Evolutionary conservation across 257 asterid species (phyloP).

Genomic region (Coffea canephora): DNA sequence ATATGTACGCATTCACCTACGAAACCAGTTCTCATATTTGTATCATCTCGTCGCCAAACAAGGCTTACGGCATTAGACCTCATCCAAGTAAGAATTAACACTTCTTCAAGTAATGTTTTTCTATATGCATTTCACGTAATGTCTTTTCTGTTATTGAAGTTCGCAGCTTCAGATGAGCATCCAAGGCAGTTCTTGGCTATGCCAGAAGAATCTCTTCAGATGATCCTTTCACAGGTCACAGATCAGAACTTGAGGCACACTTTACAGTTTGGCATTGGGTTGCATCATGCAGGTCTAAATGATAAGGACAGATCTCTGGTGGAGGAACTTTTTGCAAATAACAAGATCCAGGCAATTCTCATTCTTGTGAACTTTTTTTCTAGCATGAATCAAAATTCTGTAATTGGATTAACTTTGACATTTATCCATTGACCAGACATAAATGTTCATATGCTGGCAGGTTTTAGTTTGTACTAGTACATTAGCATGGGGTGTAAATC

Average conservation of each 20-base stretch:
- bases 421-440: slow-evolving; percentile 15
- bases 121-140: slow-evolving; percentile 14
- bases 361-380: slow-evolving; percentile 15
- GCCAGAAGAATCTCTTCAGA: slow-evolving; percentile 94
- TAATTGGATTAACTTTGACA: slow-evolving; percentile 14
- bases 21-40: slow-evolving; percentile 95
- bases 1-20: slow-evolving; percentile 95
- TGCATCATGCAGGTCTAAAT: slow-evolving; percentile 96
- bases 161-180: slow-evolving; percentile 96
- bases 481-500: slow-evolving; percentile 99
- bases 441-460: slow-evolving; percentile 36
- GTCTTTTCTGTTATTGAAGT: slow-evolving; percentile 41
- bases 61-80: slow-evolving; percentile 98
- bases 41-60: slow-evolving; percentile 98
- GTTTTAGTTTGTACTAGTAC: slow-evolving; percentile 97
- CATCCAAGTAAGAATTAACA: slow-evolving; percentile 68
- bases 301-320: slow-evolving; percentile 96
- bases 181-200: slow-evolving; percentile 81
- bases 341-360: slow-evolving; percentile 81
- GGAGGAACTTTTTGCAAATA: slow-evolving; percentile 97
- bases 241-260: slow-evolving; percentile 98
- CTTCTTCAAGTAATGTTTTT: neutral
- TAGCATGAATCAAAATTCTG: slow-evolving; percentile 12
- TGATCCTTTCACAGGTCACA: slow-evolving; percentile 87
- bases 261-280: slow-evolving; percentile 93